Conservation (phyloP, 495 filamentous ascomycete genomes). For the Xanthoparmelia taractica region DNA sequence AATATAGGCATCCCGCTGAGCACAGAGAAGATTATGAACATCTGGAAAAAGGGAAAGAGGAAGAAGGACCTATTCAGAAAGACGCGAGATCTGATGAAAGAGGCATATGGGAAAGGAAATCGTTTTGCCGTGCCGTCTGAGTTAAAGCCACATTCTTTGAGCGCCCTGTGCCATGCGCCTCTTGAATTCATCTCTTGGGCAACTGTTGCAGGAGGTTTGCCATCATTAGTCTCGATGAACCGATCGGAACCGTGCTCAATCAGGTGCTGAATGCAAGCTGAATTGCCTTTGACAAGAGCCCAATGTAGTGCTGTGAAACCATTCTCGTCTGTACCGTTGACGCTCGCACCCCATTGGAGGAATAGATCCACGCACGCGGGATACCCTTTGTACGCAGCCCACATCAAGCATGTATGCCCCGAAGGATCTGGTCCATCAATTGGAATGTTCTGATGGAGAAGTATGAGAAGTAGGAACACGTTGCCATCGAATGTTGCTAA, state of each 20-base stretch:
- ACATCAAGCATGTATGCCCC: constrained; percentile 92
- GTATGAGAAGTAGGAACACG: constrained; percentile 78
- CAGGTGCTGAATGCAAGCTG: constrained; percentile 79
- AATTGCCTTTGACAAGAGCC: constrained; percentile 87
- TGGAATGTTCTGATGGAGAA: constrained; percentile 86
- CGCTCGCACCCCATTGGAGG: constrained; percentile 88
- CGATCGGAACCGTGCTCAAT: constrained; percentile 91
- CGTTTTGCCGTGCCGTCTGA: constrained; percentile 62
- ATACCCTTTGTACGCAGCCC: constrained; percentile 96
- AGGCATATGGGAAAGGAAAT: constrained; percentile 44
- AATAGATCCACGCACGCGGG: constrained; percentile 87
- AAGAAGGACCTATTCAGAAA: constrained; percentile 87
- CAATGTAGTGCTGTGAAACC: constrained; percentile 93
- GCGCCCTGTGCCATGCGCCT: constrained; percentile 72
- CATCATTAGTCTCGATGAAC: constrained; percentile 75
- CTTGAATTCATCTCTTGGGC: constrained; percentile 84
- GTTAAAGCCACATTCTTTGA: constrained; percentile 79
- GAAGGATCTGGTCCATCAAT: constrained; percentile 83
- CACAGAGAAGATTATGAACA: constrained; percentile 62
- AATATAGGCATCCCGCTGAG: constrained; percentile 68
- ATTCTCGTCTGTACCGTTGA: constrained; percentile 80
- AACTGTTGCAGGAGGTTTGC: constrained; percentile 76
- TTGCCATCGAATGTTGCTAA: constrained; percentile 96
- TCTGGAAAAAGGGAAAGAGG: constrained; percentile 71
- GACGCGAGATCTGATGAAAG: constrained; percentile 61